phyloP scores from a whole-genome alignment of 2,329 filamentous ascomycete genomes.

The Stagonosporopsis cucurbitacearum region DNA sequence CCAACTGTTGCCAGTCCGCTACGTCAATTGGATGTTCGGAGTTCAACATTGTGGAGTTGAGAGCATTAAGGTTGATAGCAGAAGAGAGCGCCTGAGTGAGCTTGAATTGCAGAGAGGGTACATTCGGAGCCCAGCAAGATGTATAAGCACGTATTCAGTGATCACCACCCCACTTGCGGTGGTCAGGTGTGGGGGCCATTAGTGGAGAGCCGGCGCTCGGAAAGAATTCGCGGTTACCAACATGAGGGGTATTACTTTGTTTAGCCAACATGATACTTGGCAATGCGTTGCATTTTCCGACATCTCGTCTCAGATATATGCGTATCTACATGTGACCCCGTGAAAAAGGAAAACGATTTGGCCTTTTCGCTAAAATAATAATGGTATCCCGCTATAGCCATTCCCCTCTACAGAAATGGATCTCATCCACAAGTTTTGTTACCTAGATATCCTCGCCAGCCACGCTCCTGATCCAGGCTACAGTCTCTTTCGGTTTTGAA shows the following conservation, averaged over 20 bases:
- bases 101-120: background rate
- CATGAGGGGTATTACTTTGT: slow-evolving; percentile 11
- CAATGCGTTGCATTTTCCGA: too few relatives aligned
- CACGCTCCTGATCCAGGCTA: slow-evolving; percentile 38
- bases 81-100: background rate
- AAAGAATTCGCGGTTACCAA: background rate
- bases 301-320: background rate
- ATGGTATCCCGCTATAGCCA: too few relatives aligned
- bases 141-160: background rate
- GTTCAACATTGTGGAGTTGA: background rate
- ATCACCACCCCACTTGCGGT: background rate
- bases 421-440: background rate
- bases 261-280: too few relatives aligned
- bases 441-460: slow-evolving; percentile 2
- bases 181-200: slow-evolving; percentile 3
- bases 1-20: slow-evolving; percentile 41
- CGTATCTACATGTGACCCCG: background rate
- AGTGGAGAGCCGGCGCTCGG: slow-evolving; percentile 16
- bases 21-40: background rate
- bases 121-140: background rate
- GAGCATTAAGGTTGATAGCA: background rate
- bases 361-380: background rate
- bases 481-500: slow-evolving; percentile 46
- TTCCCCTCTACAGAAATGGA: too few relatives aligned
- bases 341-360: too few relatives aligned